Conservation (phyloP, 108 stramenopile genomes). For the Conticribra guillardii region DNA sequence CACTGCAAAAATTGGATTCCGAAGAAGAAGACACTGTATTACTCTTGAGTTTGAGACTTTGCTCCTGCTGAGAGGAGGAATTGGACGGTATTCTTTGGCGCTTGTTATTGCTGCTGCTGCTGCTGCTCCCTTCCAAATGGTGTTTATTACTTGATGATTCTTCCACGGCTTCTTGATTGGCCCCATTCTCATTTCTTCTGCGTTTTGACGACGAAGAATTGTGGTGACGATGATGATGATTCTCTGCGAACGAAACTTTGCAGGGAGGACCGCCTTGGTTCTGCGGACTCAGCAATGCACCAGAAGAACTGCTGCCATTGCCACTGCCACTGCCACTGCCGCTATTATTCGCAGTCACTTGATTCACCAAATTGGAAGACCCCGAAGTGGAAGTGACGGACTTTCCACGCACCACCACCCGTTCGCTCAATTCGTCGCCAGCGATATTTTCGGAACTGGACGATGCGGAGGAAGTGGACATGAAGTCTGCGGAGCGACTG, state of each 20-base stretch:
- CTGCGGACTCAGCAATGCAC: constrained; percentile 1
- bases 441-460: constrained; percentile 7
- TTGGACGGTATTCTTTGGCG: neutral
- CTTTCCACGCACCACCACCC: constrained; percentile 27
- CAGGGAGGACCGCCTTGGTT: neutral
- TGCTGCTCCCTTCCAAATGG: neutral
- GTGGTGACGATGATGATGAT: constrained; percentile 2
- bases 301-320: constrained; percentile 1
- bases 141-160: no score
- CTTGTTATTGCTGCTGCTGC: neutral
- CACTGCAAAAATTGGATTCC: neutral
- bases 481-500: no score
- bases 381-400: constrained; percentile 11
- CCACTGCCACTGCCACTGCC: constrained; percentile 16
- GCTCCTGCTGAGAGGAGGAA: neutral
- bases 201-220: neutral
- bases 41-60: neutral
- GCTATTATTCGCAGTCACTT: no score
- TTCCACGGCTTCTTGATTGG: no score
- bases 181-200: constrained; percentile 13
- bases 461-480: constrained; percentile 18
- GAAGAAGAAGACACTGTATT: neutral
- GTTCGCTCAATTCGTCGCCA: constrained; percentile 27
- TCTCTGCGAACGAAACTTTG: constrained; percentile 24
- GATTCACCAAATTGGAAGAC: no score